Conservation (phyloP, 164 flowering plant genomes). For the Macadamia integrifolia region DNA sequence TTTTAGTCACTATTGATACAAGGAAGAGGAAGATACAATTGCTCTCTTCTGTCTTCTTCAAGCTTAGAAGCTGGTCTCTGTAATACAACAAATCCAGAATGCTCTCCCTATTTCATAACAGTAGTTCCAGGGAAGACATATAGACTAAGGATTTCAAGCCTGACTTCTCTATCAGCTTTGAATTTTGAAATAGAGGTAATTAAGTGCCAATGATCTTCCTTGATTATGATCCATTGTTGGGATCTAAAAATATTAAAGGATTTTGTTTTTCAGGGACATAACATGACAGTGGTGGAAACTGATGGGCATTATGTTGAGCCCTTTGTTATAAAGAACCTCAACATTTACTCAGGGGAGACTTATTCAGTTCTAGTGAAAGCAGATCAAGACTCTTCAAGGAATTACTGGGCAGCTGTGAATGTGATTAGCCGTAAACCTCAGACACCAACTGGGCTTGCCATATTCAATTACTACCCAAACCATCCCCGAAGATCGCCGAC, state of each 20-base stretch:
- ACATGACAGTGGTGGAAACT: slow-evolving; percentile 86
- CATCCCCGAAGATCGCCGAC: slow-evolving; percentile 49
- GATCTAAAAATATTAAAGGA: background rate
- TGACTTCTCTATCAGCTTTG: slow-evolving; percentile 71
- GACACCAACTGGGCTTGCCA: slow-evolving; percentile 54
- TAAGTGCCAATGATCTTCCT: background rate
- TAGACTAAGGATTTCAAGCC: slow-evolving; percentile 60
- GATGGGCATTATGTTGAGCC: slow-evolving; percentile 90
- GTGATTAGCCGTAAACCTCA: slow-evolving; percentile 39
- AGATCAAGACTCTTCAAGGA: slow-evolving; percentile 60
- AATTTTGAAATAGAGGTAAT: slow-evolving; percentile 74
- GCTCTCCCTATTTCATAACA: slow-evolving; percentile 46
- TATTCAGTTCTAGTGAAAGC: slow-evolving; percentile 69
- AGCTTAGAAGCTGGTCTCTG: slow-evolving; percentile 28
- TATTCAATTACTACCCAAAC: slow-evolving; percentile 77
- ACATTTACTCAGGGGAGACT: slow-evolving; percentile 82
- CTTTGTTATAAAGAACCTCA: slow-evolving; percentile 49
- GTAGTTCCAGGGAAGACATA: slow-evolving; percentile 80
- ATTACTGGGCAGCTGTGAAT: slow-evolving; percentile 56
- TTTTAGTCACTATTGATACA: slow-evolving; percentile 81
- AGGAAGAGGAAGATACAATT: slow-evolving; percentile 74
- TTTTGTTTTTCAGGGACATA: slow-evolving; percentile 53
- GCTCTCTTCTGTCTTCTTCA: slow-evolving; percentile 28
- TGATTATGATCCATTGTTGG: background rate
- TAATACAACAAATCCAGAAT: slow-evolving; percentile 55